These are phyloP conservation scores for Kalmanozyma brasiliensis DNA, from an alignment of 1,284 basidiomycete genomes.

Conservation along the genomic window DNA sequence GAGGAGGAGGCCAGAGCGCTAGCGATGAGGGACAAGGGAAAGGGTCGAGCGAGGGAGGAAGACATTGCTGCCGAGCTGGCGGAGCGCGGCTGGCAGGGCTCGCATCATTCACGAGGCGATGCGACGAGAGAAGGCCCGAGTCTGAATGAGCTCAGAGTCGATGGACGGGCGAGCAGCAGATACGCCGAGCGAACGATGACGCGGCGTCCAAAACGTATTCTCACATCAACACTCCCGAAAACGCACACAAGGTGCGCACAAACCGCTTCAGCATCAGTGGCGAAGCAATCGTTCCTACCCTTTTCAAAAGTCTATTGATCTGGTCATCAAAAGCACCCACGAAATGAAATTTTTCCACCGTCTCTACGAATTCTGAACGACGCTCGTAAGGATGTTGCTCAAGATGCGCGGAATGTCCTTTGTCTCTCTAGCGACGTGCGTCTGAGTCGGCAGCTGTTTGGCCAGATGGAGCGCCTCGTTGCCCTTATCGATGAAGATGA, in stretches of 20 bases:
- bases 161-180: too few relatives aligned
- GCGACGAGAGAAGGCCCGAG: neutral
- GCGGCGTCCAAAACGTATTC: too few relatives aligned
- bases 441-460: constrained; percentile 56
- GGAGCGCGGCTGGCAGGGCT: neutral
- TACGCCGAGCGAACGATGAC: too few relatives aligned
- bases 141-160: neutral
- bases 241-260: too few relatives aligned
- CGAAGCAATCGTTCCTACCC: too few relatives aligned
- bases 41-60: constrained; percentile 27
- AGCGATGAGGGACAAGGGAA: constrained; percentile 12
- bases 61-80: constrained; percentile 20
- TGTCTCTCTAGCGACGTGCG: constrained; percentile 58
- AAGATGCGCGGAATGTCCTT: constrained; percentile 60
- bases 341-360: neutral
- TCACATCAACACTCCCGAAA: too few relatives aligned
- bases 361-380: constrained; percentile 44
- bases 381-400: constrained; percentile 60
- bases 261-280: too few relatives aligned
- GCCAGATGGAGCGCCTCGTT: constrained; percentile 51
- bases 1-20: constrained; percentile 27
- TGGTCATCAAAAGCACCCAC: neutral
- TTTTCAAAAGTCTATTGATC: too few relatives aligned
- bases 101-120: constrained; percentile 1
- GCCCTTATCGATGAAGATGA: constrained; percentile 66